Evolutionary conservation across 2,329 filamentous ascomycete genomes (phyloP).

Genomic region (Aspergillus carbonarius): DNA sequence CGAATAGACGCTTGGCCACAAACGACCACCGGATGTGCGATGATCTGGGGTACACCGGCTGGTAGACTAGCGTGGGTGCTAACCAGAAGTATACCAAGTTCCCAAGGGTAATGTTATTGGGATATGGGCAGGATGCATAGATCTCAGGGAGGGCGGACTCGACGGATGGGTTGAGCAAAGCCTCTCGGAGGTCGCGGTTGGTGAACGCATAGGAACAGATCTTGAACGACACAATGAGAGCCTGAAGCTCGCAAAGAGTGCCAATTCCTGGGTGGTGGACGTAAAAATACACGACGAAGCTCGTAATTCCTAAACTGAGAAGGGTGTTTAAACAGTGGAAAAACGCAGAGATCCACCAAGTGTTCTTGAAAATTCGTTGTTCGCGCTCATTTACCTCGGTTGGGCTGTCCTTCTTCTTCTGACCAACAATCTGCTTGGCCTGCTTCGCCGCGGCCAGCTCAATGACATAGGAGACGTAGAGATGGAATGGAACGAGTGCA

Average conservation of each 20-base stretch:
- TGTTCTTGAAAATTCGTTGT: constrained; percentile 64
- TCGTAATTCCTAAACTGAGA: constrained; percentile 75
- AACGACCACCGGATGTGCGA: constrained; percentile 81
- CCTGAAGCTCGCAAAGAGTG: constrained; percentile 84
- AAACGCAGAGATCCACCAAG: constrained; percentile 78
- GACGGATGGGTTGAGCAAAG: constrained; percentile 74
- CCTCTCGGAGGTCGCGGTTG: constrained; percentile 90
- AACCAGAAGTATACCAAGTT: constrained; percentile 98
- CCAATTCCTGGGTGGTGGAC: constrained; percentile 94
- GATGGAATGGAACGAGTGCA: constrained; percentile 82
- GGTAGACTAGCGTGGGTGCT: constrained; percentile 93
- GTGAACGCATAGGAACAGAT: constrained; percentile 94
- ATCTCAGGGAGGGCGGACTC: constrained; percentile 73
- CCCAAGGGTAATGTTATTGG: constrained; percentile 79
- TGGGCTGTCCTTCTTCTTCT: constrained; percentile 54
- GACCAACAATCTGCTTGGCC: constrained; percentile 67
- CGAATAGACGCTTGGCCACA: constrained; percentile 76
- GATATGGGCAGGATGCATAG: constrained; percentile 82
- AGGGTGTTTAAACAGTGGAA: constrained; percentile 82
- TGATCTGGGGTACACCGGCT: constrained; percentile 91
- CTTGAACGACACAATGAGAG: constrained; percentile 94
- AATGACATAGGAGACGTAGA: constrained; percentile 86
- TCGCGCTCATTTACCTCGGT: constrained; percentile 60
- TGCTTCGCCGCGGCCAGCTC: constrained; percentile 79
- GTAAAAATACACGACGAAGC: constrained; percentile 81